Conservation (phyloP, 192 early-diverging fungal genomes). For the Entophlyctis luteolus region DNA sequence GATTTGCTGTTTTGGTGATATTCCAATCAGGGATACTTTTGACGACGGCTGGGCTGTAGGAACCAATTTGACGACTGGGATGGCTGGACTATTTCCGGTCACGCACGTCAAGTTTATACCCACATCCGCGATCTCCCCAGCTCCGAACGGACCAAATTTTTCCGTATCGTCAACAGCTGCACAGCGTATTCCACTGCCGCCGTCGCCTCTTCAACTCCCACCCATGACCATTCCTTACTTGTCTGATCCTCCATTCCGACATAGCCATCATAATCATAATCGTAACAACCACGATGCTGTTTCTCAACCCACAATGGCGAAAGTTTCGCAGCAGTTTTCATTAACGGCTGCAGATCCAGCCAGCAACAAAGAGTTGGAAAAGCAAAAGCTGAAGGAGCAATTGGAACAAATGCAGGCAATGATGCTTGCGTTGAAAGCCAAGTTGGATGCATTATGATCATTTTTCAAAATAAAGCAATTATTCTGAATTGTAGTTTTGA, state of each 20-base stretch:
- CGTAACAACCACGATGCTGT: too few relatives aligned
- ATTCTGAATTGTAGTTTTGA: not conserved
- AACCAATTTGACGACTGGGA: constrained; percentile 16
- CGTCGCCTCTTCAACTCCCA: too few relatives aligned
- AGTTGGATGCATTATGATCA: constrained; percentile 4
- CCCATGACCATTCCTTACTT: too few relatives aligned
- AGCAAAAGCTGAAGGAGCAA: constrained; percentile 17
- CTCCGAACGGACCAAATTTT: too few relatives aligned
- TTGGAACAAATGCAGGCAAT: constrained; percentile 20
- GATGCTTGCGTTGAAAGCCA: constrained; percentile 2
- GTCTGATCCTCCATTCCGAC: too few relatives aligned
- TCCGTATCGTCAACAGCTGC: too few relatives aligned
- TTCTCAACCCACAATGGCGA: too few relatives aligned
- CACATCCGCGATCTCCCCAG: not conserved
- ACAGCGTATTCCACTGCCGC: too few relatives aligned
- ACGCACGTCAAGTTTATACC: constrained; percentile 22
- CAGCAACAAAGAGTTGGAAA: constrained; percentile 2
- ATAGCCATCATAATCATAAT: too few relatives aligned
- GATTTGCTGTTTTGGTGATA: not conserved
- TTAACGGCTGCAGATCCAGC: not conserved
- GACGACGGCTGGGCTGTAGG: constrained; percentile 31
- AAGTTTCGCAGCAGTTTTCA: too few relatives aligned
- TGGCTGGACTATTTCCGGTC: constrained; percentile 15
- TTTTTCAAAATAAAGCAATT: not conserved
- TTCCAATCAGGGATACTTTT: constrained; percentile 18